These are phyloP conservation scores for Clathrospora elynae DNA, from an alignment of 2,329 filamentous ascomycete species.

Conservation along the genomic window DNA sequence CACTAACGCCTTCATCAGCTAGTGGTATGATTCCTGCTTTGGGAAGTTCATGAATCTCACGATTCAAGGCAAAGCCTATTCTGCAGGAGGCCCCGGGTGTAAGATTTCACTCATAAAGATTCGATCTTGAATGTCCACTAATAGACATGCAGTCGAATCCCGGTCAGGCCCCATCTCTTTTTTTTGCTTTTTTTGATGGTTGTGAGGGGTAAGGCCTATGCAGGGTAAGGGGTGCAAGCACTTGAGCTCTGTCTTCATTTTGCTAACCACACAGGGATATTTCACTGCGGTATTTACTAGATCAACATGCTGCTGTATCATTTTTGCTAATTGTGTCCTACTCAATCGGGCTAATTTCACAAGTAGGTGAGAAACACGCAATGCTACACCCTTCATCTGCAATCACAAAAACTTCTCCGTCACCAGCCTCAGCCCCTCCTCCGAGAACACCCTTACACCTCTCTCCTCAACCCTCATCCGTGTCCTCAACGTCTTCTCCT, in stretches of 20 bases:
- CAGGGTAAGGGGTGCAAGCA: too few species aligned
- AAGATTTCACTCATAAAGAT: conserved; percentile 25
- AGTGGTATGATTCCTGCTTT: conserved; percentile 41
- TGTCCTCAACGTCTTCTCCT: conserved; percentile 30
- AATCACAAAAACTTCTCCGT: conserved; percentile 32
- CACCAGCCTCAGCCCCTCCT: conserved; percentile 31
- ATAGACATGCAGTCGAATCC: conserved; percentile 31
- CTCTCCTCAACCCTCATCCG: conserved; percentile 34
- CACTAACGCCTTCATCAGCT: conserved; percentile 13
- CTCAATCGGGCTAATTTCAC: too few species aligned
- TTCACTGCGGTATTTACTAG: too few species aligned
- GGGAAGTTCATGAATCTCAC: conserved; percentile 6
- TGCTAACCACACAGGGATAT: too few species aligned
- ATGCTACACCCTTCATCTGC: neutral
- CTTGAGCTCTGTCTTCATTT: too few species aligned
- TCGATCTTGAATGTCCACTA: conserved; percentile 14
- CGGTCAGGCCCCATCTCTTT: conserved; percentile 33
- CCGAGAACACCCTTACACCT: conserved; percentile 32
- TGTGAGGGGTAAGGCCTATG: too few species aligned
- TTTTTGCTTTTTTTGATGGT: conserved; percentile 18
- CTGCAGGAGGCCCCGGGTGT: conserved; percentile 40
- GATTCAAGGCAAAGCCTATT: conserved; percentile 19
- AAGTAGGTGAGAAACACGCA: too few species aligned
- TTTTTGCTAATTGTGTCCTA: too few species aligned
- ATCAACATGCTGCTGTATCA: too few species aligned